phyloP scores from a whole-genome alignment of 2,329 filamentous ascomycete genomes.

The Lasiodiplodia sp. region DNA sequence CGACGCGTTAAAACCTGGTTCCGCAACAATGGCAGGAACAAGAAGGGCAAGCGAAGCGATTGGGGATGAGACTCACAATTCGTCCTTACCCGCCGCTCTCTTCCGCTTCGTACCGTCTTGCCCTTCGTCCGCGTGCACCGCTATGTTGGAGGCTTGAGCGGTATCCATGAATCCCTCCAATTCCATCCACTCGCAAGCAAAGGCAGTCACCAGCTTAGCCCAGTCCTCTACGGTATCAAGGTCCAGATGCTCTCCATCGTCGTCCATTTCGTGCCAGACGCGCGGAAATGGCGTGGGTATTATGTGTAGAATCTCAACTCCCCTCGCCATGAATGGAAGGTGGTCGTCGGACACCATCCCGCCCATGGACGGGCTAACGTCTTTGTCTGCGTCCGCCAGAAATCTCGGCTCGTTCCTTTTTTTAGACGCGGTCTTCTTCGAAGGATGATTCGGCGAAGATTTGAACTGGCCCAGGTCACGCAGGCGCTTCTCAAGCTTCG shows the following conservation, averaged over 20 bases:
- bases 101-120: constrained; percentile 13
- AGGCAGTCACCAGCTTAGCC: constrained; percentile 82
- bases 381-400: constrained; percentile 69
- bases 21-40: not conserved
- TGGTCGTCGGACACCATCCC: constrained; percentile 82
- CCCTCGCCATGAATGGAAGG: constrained; percentile 84
- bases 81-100: constrained; percentile 36
- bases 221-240: constrained; percentile 83
- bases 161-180: constrained; percentile 64
- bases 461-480: constrained; percentile 72
- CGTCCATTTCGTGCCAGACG: constrained; percentile 86
- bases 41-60: constrained; percentile 1
- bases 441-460: constrained; percentile 62
- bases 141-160: not conserved
- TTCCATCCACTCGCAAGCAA: constrained; percentile 92
- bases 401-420: constrained; percentile 59
- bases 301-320: constrained; percentile 87
- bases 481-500: constrained; percentile 75
- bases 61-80: constrained; percentile 36
- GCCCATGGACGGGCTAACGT: constrained; percentile 55
- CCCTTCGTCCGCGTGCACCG: constrained; percentile 22
- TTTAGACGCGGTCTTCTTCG: constrained; percentile 38
- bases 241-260: constrained; percentile 87
- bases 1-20: constrained; percentile 8
- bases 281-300: constrained; percentile 83